Evolutionary conservation across 441 rosid species (phyloP), one percentile per base, ranked within the genome.

Genomic region (Gossypium trilobum): DNA sequence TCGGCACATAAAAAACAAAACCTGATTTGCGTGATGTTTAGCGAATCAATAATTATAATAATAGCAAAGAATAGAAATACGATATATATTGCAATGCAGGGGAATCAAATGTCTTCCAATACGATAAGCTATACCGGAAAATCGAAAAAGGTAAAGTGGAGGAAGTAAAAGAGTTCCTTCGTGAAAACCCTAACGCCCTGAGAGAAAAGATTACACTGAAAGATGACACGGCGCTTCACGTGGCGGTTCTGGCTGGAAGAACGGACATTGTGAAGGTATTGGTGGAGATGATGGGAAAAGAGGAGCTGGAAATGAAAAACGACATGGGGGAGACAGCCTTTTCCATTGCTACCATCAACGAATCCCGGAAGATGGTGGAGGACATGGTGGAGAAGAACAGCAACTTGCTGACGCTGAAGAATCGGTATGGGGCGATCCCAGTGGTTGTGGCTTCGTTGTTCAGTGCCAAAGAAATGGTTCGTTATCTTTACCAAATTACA

Each of bases 381-480:
- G 39, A 13, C 23, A 74, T 84, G 74, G 77, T 75, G 9, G 8
- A 27, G 13, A 74, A 69, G 61, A 72, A 80, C 27, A 2, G 19
- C 8, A 39, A 76, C 4, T 73, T 81, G 73, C 73, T 78, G 16
- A 10, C 0, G 3, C 17, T 79, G n/a, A 77, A 73, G 10, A 78
- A 81, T 19, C 46, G 50, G 22, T 52, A 75, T 11, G 74, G 55
- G 39, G 81, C 60, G 17, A 74, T 84, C 63, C 85, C 83, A 0
- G 80, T 84, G 42, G 87, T 84, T 14, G 80, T 78, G 16, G 87
- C 87, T 4, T 81, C 83, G 27, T 72, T 76, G 17, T 79, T 78
- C 59, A 78, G 85, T 25, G 79, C 78, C 23, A 78, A 61, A 16
- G 77, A 57, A 0, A 76, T 82, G 80, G 82, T 73, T 58, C 59